These are phyloP conservation scores for Quercus phellos DNA, from an alignment of 331 rosid genomes.

Conservation along the genomic window DNA sequence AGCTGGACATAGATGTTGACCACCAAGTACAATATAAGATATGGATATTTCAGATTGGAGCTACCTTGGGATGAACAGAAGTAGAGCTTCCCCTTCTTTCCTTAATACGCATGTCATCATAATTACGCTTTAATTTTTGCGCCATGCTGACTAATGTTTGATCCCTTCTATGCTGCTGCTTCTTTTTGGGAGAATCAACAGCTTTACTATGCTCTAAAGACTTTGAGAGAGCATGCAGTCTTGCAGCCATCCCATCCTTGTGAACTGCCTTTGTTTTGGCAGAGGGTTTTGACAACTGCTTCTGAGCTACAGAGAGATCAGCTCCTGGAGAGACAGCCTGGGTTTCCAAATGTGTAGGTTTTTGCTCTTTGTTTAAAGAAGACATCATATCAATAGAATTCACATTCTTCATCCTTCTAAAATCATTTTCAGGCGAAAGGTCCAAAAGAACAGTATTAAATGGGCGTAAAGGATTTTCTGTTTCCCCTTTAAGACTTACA, in stretches of 20 bases:
- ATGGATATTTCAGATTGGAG: neutral
- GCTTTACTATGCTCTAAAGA: slow-evolving; percentile 5
- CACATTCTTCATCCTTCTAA: neutral
- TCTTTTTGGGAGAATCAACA: slow-evolving; percentile 13
- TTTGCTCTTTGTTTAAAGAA: slow-evolving; percentile 5
- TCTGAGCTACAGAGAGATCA: slow-evolving; percentile 15
- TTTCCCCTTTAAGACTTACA: slow-evolving; percentile 4
- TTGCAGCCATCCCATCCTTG: slow-evolving; percentile 12
- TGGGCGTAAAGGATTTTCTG: neutral
- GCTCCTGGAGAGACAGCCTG: neutral
- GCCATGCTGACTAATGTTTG: neutral
- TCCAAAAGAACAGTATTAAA: neutral
- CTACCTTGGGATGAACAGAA: slow-evolving; percentile 28
- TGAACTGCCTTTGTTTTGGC: slow-evolving; percentile 3
- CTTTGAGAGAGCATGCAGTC: slow-evolving; percentile 4
- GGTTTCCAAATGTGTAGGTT: neutral
- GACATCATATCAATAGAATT: neutral
- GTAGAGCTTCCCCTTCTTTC: slow-evolving; percentile 15
- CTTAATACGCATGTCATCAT: slow-evolving; percentile 13
- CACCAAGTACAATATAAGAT: neutral
- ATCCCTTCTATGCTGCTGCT: slow-evolving; percentile 9
- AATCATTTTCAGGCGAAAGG: neutral
- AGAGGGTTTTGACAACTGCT: slow-evolving; percentile 10
- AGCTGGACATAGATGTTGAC: neutral
- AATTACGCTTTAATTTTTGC: slow-evolving; percentile 19